phyloP scores from a whole-genome alignment of 2,329 filamentous ascomycete genomes.

The Sphaceloma murrayae region DNA sequence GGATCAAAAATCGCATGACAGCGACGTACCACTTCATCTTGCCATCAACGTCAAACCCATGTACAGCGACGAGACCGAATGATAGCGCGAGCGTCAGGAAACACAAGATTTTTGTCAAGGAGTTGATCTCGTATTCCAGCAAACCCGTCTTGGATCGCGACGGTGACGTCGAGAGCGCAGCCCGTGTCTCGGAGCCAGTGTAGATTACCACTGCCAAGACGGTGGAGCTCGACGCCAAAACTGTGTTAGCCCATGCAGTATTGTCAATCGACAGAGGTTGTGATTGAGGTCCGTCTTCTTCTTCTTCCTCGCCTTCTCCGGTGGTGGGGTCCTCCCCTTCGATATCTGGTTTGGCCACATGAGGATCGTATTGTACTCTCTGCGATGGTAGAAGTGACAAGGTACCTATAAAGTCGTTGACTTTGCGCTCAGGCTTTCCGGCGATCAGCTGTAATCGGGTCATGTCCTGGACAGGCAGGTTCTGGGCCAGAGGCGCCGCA shows the following conservation, averaged over 20 bases:
- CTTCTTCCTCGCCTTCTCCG: constrained; percentile 4
- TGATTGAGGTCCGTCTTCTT: constrained; percentile 33
- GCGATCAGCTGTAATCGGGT: constrained; percentile 59
- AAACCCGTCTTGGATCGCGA: constrained; percentile 91
- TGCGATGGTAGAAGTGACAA: constrained; percentile 59
- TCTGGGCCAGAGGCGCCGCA: constrained; percentile 76
- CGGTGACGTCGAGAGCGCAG: constrained; percentile 81
- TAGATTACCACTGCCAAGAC: constrained; percentile 88
- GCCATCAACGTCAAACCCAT: constrained; percentile 62
- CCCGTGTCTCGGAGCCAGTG: constrained; percentile 86
- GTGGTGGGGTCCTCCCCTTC: no score
- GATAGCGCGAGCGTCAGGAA: constrained; percentile 78
- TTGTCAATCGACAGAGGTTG: constrained; percentile 85
- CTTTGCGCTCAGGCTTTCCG: constrained; percentile 82
- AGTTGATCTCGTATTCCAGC: constrained; percentile 93
- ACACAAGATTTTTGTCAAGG: constrained; percentile 90
- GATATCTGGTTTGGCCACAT: constrained; percentile 21
- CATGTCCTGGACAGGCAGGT: constrained; percentile 63
- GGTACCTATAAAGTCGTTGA: constrained; percentile 91
- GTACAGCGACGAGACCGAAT: constrained; percentile 74
- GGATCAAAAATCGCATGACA: constrained; percentile 93
- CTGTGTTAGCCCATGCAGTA: constrained; percentile 96
- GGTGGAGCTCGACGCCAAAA: constrained; percentile 83
- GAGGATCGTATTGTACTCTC: constrained; percentile 39
- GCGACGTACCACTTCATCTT: constrained; percentile 82